phyloP scores from a whole-genome alignment of 2,329 filamentous ascomycete species.

The Fusarium tanahbumbuense region DNA sequence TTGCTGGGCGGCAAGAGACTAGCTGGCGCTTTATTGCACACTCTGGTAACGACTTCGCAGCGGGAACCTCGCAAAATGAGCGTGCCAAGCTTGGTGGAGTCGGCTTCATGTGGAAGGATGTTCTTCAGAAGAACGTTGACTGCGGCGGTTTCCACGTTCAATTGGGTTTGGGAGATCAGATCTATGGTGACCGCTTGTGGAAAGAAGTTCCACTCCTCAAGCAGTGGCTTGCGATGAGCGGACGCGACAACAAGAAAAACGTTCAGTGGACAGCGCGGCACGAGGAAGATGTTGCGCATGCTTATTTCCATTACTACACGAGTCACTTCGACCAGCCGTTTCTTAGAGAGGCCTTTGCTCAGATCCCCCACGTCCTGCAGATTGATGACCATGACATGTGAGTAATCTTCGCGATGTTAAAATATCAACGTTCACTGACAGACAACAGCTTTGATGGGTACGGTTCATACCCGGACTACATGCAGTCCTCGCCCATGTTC shows the following conservation, averaged over 20 bases:
- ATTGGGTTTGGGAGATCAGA: conserved; percentile 90
- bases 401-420: conserved; percentile 56
- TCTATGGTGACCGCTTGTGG: conserved; percentile 95
- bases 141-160: conserved; percentile 97
- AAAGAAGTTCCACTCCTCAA: conserved; percentile 93
- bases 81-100: conserved; percentile 86
- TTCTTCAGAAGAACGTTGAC: conserved; percentile 95
- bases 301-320: conserved; percentile 99
- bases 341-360: conserved; percentile 92
- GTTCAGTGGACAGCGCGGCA: conserved; percentile 93
- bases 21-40: conserved; percentile 97
- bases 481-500: conserved; percentile 98
- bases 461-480: conserved; percentile 96
- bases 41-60: conserved; percentile 94
- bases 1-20: conserved; percentile 88
- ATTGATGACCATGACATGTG: conserved; percentile 98
- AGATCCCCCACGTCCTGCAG: conserved; percentile 93
- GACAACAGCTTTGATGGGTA: conserved; percentile 87
- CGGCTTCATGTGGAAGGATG: conserved; percentile 99
- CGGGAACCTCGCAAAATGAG: conserved; percentile 88
- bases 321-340: conserved; percentile 98
- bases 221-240: conserved; percentile 94
- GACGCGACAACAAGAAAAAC: conserved; percentile 91
- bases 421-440: conserved; percentile 25
- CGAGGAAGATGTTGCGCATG: conserved; percentile 94